These are phyloP conservation scores for Suillus plorans DNA, from an alignment of 768 basidiomycete species.

Conservation along the genomic window DNA sequence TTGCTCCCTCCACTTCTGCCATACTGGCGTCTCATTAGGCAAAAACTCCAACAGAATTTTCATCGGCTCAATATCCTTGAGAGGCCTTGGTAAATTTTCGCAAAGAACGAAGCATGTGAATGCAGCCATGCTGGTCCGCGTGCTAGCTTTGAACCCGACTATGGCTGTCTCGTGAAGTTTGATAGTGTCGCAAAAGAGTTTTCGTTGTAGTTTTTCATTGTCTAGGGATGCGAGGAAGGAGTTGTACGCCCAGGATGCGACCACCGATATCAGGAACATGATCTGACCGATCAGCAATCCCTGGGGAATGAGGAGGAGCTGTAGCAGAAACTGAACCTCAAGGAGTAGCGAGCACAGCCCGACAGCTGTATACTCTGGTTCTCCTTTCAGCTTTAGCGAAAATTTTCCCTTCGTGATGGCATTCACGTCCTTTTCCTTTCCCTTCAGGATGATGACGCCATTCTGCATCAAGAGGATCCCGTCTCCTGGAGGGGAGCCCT, in stretches of 20 bases:
- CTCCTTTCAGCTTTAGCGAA: conserved; percentile 16
- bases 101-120: conserved; percentile 25
- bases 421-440: conserved; percentile 23
- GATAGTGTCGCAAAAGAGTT: conserved; percentile 12
- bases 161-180: background rate
- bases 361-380: conserved; percentile 7
- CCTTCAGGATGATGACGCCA: conserved; percentile 24
- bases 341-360: conserved; percentile 26
- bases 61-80: conserved; percentile 1
- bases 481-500: conserved; percentile 22
- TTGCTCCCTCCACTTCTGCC: conserved; percentile 24
- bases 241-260: conserved; percentile 32
- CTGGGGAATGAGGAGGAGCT: conserved; percentile 34
- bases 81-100: conserved; percentile 15
- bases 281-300: conserved; percentile 32
- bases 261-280: conserved; percentile 30
- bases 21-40: conserved; percentile 24
- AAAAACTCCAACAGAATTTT: conserved; percentile 21
- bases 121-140: conserved; percentile 23
- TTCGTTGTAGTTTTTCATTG: conserved; percentile 21
- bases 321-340: conserved; percentile 28
- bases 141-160: conserved; percentile 20
- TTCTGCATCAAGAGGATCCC: conserved; percentile 20
- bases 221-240: conserved; percentile 33
- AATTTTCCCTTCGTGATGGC: conserved; percentile 28